Evolutionary conservation across 495 filamentous ascomycete genomes (phyloP), one percentile per base, ranked within the genome.

Genomic region (Talaromyces proteolyticus): DNA sequence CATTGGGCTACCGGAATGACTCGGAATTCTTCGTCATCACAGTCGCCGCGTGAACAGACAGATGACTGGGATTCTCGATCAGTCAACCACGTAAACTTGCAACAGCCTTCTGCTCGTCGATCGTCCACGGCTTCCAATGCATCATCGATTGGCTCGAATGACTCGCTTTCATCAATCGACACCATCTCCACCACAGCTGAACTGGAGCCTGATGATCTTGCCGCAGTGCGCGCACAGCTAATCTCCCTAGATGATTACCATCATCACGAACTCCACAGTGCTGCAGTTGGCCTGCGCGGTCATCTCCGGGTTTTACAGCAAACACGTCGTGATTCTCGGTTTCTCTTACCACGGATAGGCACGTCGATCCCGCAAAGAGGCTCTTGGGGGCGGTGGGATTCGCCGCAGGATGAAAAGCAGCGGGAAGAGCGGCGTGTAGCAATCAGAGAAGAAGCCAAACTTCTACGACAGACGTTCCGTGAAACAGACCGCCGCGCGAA

Each of bases 131-230:
- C 46, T 42, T 75, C 71, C 2, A 51, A 47, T 11, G 60, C 67
- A 7, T 73, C 46, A 40, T 75, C 71, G 2, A 51, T 45, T 7
- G 60, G 64, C 5, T 73, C 71, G n/a, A 62, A 65, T 6, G 61
- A 62, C 4, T 73, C 71, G 0, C 53, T 73, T 6, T 65, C 65
- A 44, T 75, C 71, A 2, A 67, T 75, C 39, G 66, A 73, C 29
- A 65, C 69, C 16, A 44, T 73, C 6, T 69, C 67, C 16, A 70
- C 69, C 11, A 67, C 66, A 2, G 73, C 69, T 6, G 69, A 73
- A 8, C 61, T 75, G 22, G 60, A 56, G 45, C 57, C 66, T 8
- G 66, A 69, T 4, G 71, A 75, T 45, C 64, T 73, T 19, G 64
- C 68, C 36, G 65, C 62, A 5, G 57, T 72, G 17, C 69, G 71